Conservation (phyloP, 345 rosid genomes). For the Populus nigra region DNA sequence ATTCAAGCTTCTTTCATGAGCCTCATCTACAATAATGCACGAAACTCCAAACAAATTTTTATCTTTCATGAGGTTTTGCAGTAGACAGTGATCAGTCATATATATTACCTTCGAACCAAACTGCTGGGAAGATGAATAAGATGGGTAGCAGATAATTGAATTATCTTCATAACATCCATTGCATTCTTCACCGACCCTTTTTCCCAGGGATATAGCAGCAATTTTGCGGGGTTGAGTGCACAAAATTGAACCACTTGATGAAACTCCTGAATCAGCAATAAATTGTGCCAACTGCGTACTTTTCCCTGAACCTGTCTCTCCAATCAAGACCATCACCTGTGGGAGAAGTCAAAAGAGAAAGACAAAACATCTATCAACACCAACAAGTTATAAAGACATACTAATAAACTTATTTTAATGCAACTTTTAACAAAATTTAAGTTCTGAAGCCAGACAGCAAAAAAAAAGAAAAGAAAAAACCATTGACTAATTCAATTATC, state of each 20-base stretch:
- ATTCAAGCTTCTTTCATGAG: conserved; percentile 93
- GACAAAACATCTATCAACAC: background rate
- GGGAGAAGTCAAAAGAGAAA: conserved; percentile 13
- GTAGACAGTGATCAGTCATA: conserved; percentile 83
- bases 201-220: conserved; percentile 70
- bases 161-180: conserved; percentile 60
- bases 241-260: conserved; percentile 51
- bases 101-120: conserved; percentile 58
- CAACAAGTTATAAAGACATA: background rate
- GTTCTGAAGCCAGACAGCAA: background rate
- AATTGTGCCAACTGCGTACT: conserved; percentile 90
- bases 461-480: background rate
- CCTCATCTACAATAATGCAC: conserved; percentile 80
- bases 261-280: conserved; percentile 82
- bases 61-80: conserved; percentile 71
- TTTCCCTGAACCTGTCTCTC: conserved; percentile 97
- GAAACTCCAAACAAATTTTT: conserved; percentile 69
- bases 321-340: conserved; percentile 72
- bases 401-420: background rate
- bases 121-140: conserved; percentile 55
- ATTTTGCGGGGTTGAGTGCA: conserved; percentile 92
- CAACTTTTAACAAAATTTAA: background rate
- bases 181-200: conserved; percentile 76
- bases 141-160: conserved; percentile 47
- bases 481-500: background rate